These are phyloP conservation scores for Cyclotella baltica DNA, from an alignment of 108 stramenopile species.

Conservation along the genomic window DNA sequence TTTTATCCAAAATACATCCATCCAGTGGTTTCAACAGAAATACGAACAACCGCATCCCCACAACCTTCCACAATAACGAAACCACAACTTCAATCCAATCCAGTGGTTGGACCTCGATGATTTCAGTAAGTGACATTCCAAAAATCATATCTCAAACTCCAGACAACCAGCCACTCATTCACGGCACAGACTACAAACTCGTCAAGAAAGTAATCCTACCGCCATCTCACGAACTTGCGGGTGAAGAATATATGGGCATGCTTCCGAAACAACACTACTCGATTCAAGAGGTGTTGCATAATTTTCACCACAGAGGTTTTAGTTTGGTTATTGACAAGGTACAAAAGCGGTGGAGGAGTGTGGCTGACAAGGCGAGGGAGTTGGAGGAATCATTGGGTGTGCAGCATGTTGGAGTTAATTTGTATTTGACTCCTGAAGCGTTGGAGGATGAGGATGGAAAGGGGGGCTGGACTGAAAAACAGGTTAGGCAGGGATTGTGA, in stretches of 20 bases:
- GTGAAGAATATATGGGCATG: constrained; percentile 45
- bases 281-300: constrained; percentile 23
- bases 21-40: too few species aligned
- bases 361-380: constrained; percentile 4
- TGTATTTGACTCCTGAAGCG: constrained; percentile 44
- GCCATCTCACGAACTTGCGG: constrained; percentile 5
- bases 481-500: constrained; percentile 2
- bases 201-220: constrained; percentile 34
- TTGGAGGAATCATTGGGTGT: constrained; percentile 25
- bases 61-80: constrained; percentile 22
- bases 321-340: constrained; percentile 39
- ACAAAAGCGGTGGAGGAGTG: constrained; percentile 19
- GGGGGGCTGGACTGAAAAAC: not conserved
- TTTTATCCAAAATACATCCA: constrained; percentile 12
- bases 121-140: constrained; percentile 28
- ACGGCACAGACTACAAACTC: constrained; percentile 39
- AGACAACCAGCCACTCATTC: constrained; percentile 2
- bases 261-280: constrained; percentile 23
- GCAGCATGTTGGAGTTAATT: constrained; percentile 29
- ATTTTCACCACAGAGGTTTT: constrained; percentile 40
- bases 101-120: not conserved
- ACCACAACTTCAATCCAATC: not conserved
- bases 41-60: constrained; percentile 8
- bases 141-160: constrained; percentile 16
- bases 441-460: constrained; percentile 12